A percentile compares a stretch with the other conserved stretches of the same genome.
These are phyloP conservation scores for Raddia distichophylla DNA, from an alignment of 176 grass and related monocot species.

Conservation along the genomic window DNA sequence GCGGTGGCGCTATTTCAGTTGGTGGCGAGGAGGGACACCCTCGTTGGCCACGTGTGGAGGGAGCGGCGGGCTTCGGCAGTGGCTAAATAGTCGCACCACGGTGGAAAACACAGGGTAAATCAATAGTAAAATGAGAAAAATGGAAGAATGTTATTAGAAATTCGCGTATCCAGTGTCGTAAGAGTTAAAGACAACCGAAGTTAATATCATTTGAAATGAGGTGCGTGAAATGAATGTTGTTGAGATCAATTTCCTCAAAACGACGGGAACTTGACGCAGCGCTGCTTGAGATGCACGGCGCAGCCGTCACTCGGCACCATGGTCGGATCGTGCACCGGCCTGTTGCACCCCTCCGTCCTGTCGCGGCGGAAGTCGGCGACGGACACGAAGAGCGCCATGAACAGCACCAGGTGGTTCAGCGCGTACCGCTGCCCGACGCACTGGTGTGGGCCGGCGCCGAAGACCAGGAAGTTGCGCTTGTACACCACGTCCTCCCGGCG, in stretches of 20 bases:
- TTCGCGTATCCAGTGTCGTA: no score
- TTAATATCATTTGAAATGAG: no score
- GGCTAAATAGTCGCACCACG: no score
- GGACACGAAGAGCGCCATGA: slow-evolving; percentile 76
- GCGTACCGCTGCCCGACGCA: slow-evolving; percentile 93
- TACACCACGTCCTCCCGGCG: slow-evolving; percentile 72
- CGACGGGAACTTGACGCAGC: slow-evolving; percentile 39
- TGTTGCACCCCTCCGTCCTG: slow-evolving; percentile 58
- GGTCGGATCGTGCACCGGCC: slow-evolving; percentile 70
- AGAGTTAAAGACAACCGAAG: no score
- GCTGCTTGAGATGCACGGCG: slow-evolving; percentile 52
- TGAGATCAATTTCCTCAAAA: slow-evolving; percentile 28
- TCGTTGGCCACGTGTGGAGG: no score
- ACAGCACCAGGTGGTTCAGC: slow-evolving; percentile 80
- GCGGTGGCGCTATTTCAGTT: no score
- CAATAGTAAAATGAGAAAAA: no score
- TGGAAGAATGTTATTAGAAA: no score
- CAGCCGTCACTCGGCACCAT: slow-evolving; percentile 81
- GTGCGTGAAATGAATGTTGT: no score
- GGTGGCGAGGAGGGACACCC: no score
- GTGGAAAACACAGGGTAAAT: no score
- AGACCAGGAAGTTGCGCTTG: slow-evolving; percentile 82
- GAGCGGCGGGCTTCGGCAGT: no score
- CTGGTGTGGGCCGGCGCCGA: slow-evolving; percentile 90
- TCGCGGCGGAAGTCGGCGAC: slow-evolving; percentile 68